phyloP scores from a whole-genome alignment of 1,139 yeast genomes.

The Cylindricascospora bacillispora region DNA sequence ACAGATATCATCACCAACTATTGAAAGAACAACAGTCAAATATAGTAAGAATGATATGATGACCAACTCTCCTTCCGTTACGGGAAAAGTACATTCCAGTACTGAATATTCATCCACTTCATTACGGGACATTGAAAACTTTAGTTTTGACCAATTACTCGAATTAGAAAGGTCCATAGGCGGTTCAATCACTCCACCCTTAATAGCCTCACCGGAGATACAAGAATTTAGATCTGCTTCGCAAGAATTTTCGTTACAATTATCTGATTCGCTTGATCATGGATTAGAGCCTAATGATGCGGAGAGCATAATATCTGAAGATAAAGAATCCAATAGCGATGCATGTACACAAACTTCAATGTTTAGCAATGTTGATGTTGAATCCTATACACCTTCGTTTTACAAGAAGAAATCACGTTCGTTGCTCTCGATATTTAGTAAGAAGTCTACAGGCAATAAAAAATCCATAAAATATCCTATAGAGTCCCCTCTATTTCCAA shows the following conservation, averaged over 20 bases:
- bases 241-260: constrained; percentile 9
- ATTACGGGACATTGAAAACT: constrained; percentile 13
- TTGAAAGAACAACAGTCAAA: constrained; percentile 2
- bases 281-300: constrained; percentile 9
- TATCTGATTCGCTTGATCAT: constrained; percentile 3
- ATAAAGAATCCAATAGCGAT: constrained; percentile 2
- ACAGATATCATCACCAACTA: constrained; percentile 1
- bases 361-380: constrained; percentile 12
- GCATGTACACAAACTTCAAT: neutral
- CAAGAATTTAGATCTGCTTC: constrained; percentile 9
- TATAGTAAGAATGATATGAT: too few relatives aligned
- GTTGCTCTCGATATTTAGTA: constrained; percentile 15
- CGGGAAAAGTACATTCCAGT: too few relatives aligned
- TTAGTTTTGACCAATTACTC: constrained; percentile 16
- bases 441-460: constrained; percentile 7
- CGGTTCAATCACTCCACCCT: constrained; percentile 11
- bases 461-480: constrained; percentile 7
- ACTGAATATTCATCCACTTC: too few relatives aligned
- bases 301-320: constrained; percentile 16
- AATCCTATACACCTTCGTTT: constrained; percentile 14
- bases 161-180: constrained; percentile 15
- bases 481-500: constrained; percentile 5
- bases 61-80: too few relatives aligned
- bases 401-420: constrained; percentile 13
- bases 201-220: constrained; percentile 6